Conservation (phyloP, 495 filamentous ascomycete genomes). For the Aspergillus avenaceus region DNA sequence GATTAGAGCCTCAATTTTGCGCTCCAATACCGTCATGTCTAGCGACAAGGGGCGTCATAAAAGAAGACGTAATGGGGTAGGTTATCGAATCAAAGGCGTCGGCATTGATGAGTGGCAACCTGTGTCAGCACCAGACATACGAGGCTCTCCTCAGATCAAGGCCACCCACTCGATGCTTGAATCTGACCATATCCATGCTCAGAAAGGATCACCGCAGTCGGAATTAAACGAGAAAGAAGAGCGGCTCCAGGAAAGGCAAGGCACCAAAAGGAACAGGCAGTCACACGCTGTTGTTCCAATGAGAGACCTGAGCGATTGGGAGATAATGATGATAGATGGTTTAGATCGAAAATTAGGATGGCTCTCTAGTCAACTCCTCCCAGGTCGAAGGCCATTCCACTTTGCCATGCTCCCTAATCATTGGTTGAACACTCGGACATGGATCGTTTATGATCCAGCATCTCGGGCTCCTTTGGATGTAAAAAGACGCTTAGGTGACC, state of each 20-base stretch:
- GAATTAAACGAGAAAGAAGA: background rate
- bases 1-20: background rate
- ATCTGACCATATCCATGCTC: background rate
- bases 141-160: background rate
- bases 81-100: background rate
- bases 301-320: constrained; percentile 29
- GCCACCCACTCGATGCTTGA: background rate
- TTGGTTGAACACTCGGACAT: constrained; percentile 39
- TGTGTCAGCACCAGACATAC: background rate
- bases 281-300: background rate
- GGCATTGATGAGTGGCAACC: background rate
- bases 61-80: background rate
- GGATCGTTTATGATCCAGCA: constrained; percentile 37
- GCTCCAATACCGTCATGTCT: background rate
- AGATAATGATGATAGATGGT: constrained; percentile 30
- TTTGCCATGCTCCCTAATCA: constrained; percentile 41
- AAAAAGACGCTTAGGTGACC: constrained; percentile 33
- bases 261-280: background rate
- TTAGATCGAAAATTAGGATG: constrained; percentile 37
- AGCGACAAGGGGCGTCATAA: background rate
- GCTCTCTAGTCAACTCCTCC: constrained; percentile 34
- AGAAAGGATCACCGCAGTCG: background rate
- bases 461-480: constrained; percentile 32
- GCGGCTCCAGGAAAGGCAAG: background rate
- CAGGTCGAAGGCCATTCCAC: constrained; percentile 40